Conservation (phyloP, 176 grass and related monocot genomes). For the Musa schizocarpa region DNA sequence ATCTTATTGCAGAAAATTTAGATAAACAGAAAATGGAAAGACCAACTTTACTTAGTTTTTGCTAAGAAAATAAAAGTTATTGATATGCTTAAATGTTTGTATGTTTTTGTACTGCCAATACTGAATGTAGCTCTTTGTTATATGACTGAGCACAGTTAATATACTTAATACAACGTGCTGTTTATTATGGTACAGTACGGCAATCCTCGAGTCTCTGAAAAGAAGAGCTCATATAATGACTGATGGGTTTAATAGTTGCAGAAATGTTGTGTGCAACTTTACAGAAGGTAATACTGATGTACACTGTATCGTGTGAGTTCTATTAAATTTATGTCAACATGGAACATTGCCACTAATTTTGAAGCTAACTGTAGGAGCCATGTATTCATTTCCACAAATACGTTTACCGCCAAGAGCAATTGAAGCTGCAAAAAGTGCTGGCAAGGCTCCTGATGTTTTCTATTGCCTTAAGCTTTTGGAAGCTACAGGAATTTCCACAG, state of each 20-base stretch:
- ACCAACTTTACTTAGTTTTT: too few species aligned
- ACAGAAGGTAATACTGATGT: slow-evolving; percentile 60
- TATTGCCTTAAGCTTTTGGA: slow-evolving; percentile 96
- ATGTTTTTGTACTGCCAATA: not conserved
- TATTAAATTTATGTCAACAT: not conserved
- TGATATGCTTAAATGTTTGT: too few species aligned
- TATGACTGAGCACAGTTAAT: not conserved
- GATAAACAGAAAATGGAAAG: too few species aligned
- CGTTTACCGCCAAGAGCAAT: slow-evolving; percentile 71
- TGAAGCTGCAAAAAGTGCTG: slow-evolving; percentile 62
- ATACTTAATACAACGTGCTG: slow-evolving; percentile 12
- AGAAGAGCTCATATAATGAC: slow-evolving; percentile 94
- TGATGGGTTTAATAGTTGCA: slow-evolving; percentile 98
- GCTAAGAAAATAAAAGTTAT: too few species aligned
- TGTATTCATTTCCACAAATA: slow-evolving; percentile 99
- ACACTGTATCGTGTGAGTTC: not conserved
- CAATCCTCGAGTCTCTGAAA: slow-evolving; percentile 69
- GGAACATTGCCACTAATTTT: not conserved
- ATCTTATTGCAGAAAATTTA: too few species aligned
- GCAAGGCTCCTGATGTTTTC: slow-evolving; percentile 85
- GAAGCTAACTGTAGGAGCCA: slow-evolving; percentile 59
- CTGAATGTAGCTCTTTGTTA: not conserved
- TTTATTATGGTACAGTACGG: slow-evolving; percentile 50
- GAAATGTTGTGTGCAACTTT: slow-evolving; percentile 92
- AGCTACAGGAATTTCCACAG: slow-evolving; percentile 94